Evolutionary conservation across 139 green algal genomes (phyloP).

Genomic region (Chlorella vulgaris): DNA sequence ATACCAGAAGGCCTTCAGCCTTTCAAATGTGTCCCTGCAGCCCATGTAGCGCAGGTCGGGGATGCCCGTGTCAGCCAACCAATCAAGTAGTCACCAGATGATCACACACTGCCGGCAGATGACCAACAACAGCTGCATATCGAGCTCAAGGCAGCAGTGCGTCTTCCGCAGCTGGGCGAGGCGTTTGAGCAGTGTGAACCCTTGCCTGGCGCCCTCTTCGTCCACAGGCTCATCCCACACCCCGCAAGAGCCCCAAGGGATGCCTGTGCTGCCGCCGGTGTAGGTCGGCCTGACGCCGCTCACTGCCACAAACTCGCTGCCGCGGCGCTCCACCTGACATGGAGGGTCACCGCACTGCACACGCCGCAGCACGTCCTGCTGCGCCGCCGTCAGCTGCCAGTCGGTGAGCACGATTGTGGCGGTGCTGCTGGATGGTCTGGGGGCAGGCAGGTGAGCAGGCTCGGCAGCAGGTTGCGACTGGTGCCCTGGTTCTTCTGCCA

Average conservation of each 20-base stretch:
- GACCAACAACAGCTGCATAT: too few relatives aligned
- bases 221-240: slow-evolving; percentile 51
- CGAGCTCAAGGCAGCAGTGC: too few relatives aligned
- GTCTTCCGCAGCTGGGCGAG: too few relatives aligned
- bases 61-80: too few relatives aligned
- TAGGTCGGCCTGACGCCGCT: slow-evolving; percentile 15
- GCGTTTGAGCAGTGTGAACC: too few relatives aligned
- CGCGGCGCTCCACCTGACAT: slow-evolving; percentile 19
- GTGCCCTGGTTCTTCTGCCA: background rate
- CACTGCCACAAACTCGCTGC: slow-evolving; percentile 27
- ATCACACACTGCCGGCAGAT: too few relatives aligned
- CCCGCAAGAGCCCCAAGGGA: slow-evolving; percentile 43
- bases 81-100: too few relatives aligned
- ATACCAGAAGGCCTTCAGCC: slow-evolving; percentile 1
- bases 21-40: slow-evolving; percentile 14
- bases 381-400: background rate
- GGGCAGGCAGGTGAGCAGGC: too few relatives aligned
- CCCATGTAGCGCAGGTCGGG: background rate
- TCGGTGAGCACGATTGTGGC: background rate
- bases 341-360: background rate
- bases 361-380: background rate
- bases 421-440: background rate
- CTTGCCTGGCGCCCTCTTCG: slow-evolving; percentile 10
- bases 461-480: too few relatives aligned
- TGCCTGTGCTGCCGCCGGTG: slow-evolving; percentile 41